phyloP scores from a whole-genome alignment of 768 basidiomycete genomes.

The Nidularia sp. region DNA sequence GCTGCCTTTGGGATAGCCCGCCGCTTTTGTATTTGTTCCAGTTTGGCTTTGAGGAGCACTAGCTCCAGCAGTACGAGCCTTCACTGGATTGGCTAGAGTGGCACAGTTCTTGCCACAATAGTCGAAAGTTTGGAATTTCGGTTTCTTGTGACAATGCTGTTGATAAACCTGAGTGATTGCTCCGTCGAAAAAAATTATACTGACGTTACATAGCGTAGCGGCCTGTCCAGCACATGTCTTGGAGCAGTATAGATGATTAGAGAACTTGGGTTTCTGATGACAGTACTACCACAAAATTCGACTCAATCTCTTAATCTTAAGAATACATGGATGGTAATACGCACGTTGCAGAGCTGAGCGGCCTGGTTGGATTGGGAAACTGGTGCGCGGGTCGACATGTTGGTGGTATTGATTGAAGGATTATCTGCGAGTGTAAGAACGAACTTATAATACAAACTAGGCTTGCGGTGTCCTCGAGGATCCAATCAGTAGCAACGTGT shows the following conservation, averaged over 20 bases:
- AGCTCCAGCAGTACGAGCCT: constrained; percentile 6
- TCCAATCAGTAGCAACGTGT: constrained; percentile 1
- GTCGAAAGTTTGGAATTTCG: constrained; percentile 54
- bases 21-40: constrained; percentile 7
- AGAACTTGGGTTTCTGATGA: constrained; percentile 44
- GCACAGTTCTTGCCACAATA: constrained; percentile 69
- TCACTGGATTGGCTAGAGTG: constrained; percentile 32
- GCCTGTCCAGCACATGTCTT: constrained; percentile 52
- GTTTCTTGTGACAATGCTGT: constrained; percentile 54
- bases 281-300: constrained; percentile 32
- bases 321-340: constrained; percentile 4
- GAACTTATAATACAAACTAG: constrained; percentile 4
- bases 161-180: neutral
- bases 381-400: constrained; percentile 24
- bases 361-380: constrained; percentile 14
- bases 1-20: constrained; percentile 9
- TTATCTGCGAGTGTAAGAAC: neutral
- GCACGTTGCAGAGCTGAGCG: constrained; percentile 37
- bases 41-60: constrained; percentile 1
- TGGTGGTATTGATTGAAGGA: constrained; percentile 4
- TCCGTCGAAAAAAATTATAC: constrained; percentile 7
- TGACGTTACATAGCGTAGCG: constrained; percentile 39
- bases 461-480: constrained; percentile 1
- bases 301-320: too few relatives aligned
- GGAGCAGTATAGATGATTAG: constrained; percentile 42